Base-by-base conservation (phyloP, 2,329 filamentous ascomycete species). In the Beauveria medogensis region DNA sequence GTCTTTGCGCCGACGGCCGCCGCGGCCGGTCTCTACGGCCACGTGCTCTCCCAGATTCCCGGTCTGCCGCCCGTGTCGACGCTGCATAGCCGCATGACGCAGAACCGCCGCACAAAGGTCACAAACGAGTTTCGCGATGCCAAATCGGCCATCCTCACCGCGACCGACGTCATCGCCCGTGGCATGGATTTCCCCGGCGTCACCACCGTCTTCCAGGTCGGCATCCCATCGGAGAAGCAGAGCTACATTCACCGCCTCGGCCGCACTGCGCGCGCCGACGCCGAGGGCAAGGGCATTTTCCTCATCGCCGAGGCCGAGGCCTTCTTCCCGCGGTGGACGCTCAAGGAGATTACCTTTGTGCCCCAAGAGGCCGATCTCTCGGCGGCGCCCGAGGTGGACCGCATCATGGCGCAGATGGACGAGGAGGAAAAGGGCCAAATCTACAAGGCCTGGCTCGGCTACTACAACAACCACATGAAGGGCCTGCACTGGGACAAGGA, bases 141-240 rank as follows among this genome's bases (percentile, higher is more conserved):
- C n/a, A 70, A 70, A 10, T 72, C 70, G 16, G 77, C 76, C 43
- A 79, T 89, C 55, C 76, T 90, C 47, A 81, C 89, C 58, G 87
- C 87, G 3, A 89, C 87, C 0, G 87, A 90, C 67, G 86, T 90
- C 43, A 83, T 88, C 26, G 86, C 86, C 12, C 83, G 87, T 64
- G 87, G 87, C 65, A 88, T 90, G 84, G 87, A 90, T 67, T 89
- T 89, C 70, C 86, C 86, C 0, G 78, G 81, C n/a, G 85, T 89
- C 43, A 86, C 83, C 18, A 83, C 85, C 63, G 84, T 89, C 59
- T 80, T 88, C 66, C 86, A 89, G 69, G 73, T 85, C 20, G 84
- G 86, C 59, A 70, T 85, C 5, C 83, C 86, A 10, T 73, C 76
- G 5, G 80, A 82, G 65, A 80, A 81, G 64, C 83, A 88, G 69